phyloP scores from a whole-genome alignment of 2,329 filamentous ascomycete species.

The Ascosphaera acerosa region DNA sequence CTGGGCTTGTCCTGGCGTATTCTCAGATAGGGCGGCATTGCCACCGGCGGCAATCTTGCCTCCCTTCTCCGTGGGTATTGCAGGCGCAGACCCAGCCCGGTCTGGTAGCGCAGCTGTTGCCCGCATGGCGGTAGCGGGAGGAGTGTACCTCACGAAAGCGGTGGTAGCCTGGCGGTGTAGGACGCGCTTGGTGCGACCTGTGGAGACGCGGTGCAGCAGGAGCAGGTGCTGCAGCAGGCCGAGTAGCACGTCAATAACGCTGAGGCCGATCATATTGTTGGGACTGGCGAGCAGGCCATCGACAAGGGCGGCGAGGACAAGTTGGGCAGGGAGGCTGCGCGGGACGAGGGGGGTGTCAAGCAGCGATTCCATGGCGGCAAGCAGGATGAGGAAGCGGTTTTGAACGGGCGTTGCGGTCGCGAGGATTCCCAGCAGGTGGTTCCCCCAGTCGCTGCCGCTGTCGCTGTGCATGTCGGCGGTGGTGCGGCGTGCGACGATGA shows the following conservation, averaged over 20 bases:
- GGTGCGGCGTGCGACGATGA: slow-evolving; percentile 32
- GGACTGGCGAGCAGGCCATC: slow-evolving; percentile 63
- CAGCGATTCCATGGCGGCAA: slow-evolving; percentile 56
- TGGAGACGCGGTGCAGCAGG: slow-evolving; percentile 41
- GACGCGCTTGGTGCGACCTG: slow-evolving; percentile 14
- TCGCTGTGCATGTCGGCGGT: not conserved
- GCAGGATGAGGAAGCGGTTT: slow-evolving; percentile 72
- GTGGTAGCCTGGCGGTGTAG: slow-evolving; percentile 14
- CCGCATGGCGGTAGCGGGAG: not conserved
- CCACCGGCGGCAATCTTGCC: slow-evolving; percentile 3
- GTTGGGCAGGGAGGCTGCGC: slow-evolving; percentile 44
- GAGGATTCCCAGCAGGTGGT: slow-evolving; percentile 53
- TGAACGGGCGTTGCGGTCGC: slow-evolving; percentile 82
- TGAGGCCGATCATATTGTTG: slow-evolving; percentile 82
- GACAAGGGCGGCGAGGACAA: slow-evolving; percentile 52
- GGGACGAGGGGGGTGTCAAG: slow-evolving; percentile 42
- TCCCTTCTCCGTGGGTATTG: not conserved
- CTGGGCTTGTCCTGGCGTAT: slow-evolving; percentile 26
- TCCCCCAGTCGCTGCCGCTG: slow-evolving; percentile 42
- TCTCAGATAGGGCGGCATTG: slow-evolving; percentile 23
- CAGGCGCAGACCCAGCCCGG: not conserved
- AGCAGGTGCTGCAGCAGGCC: slow-evolving; percentile 67
- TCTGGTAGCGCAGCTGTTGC: not conserved
- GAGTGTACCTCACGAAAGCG: not conserved
- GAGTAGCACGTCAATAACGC: slow-evolving; percentile 81